Evolutionary conservation across 768 basidiomycete species (phyloP).

Genomic region (Gautieria morchelliformis): DNA sequence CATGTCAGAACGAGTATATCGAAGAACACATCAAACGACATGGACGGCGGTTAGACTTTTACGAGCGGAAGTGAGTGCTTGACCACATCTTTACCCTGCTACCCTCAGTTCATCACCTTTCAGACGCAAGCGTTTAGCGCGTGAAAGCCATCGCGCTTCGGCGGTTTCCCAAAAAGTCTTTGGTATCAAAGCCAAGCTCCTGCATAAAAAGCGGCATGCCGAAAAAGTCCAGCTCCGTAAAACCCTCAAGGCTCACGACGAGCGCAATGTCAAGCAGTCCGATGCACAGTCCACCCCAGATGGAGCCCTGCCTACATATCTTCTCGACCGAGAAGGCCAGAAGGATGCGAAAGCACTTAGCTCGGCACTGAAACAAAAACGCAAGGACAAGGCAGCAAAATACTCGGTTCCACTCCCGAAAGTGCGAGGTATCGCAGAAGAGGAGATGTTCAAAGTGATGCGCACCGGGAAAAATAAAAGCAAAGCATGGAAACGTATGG

Average conservation of each 20-base stretch:
- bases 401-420: constrained; percentile 95
- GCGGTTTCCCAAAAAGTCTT: constrained; percentile 87
- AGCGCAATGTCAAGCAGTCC: constrained; percentile 93
- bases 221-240: constrained; percentile 99
- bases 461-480: constrained; percentile 94
- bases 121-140: constrained; percentile 78
- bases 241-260: constrained; percentile 99
- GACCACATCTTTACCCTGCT: neutral
- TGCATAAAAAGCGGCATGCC: constrained; percentile 91
- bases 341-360: constrained; percentile 96
- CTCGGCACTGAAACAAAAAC: constrained; percentile 93
- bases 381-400: constrained; percentile 98
- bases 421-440: constrained; percentile 96
- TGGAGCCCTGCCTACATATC: constrained; percentile 88
- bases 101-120: neutral
- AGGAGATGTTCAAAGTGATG: constrained; percentile 99
- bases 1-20: constrained; percentile 89
- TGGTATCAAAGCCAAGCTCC: constrained; percentile 95
- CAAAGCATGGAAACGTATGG: constrained; percentile 99
- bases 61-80: constrained; percentile 76
- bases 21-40: constrained; percentile 97
- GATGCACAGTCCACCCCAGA: constrained; percentile 73
- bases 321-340: constrained; percentile 96
- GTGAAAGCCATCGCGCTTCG: constrained; percentile 68
- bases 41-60: constrained; percentile 92